Evolutionary conservation across 225 moss, liverwort and hornwort genomes (phyloP), one percentile per base, ranked within the genome.

Genomic region (Marchantia paleacea): DNA sequence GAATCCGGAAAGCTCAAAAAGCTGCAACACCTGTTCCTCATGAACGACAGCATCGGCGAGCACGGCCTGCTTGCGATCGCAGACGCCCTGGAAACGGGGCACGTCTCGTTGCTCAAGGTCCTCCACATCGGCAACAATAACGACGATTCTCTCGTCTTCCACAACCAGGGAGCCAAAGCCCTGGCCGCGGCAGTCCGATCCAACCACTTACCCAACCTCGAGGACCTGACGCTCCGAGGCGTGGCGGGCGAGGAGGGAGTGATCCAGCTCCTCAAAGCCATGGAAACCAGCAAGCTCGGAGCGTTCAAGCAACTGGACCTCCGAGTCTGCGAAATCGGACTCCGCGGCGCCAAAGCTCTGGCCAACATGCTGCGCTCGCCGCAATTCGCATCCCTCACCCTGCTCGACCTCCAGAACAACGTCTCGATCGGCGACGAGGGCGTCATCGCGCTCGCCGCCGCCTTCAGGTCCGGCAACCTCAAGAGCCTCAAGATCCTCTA

Each of bases 261-360:
- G 9, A 79, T 79, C 30, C 69, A 70, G 1, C 25, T 79, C 10
- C 68, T 79, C 6, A 70, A 79, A 70, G 79, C 79, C 70, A 26
- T 79, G 16, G 79, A 79, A 58, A 52, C 54, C 12, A 70, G 79
- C 30, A 70, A 55, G 20, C 28, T 79, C 18, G 79, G 79, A 54
- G 79, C 69, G 26, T 79, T 79, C 52, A 54, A 55, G 55, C 53
- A 79, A 12, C 79, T 79, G 16, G 79, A 79, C 69, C 79, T 79
- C 1, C 30, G 69, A 47, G 48, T 53, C 7, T 79, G 79, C 55
- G 69, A 79, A n/a, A 53, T 79, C 9, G 69, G 79, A 39, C 30
- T 79, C 11, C 15, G 69, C 7, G 79, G 79, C 19, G 53, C 79
- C 7, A 70, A 70, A 70, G 79, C 79, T 4, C 25, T 79, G 30